Evolutionary conservation across 257 asterid genomes (phyloP).

Genomic region (Ehretia macrophylla): DNA sequence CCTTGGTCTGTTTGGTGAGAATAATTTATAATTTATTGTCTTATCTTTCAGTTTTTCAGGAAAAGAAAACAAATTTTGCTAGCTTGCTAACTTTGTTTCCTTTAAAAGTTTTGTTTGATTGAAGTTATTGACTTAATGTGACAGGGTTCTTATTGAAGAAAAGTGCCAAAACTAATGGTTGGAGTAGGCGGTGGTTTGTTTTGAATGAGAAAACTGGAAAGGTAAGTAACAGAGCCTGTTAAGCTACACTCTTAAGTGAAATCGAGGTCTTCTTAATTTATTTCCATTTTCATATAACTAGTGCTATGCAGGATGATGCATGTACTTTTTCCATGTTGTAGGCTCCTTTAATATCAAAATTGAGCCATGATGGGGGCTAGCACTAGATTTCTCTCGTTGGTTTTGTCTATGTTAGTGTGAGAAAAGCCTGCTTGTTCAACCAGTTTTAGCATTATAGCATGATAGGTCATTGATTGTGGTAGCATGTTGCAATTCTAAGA

Average conservation of each 20-base stretch:
- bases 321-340: not conserved
- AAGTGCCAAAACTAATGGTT: conserved; percentile 80
- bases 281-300: not conserved
- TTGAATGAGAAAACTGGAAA: conserved; percentile 94
- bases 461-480: not conserved
- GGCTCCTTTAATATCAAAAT: not conserved
- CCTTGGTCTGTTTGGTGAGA: too few species aligned
- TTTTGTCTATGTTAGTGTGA: not conserved
- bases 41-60: not conserved
- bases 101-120: not conserved
- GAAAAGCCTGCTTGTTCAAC: not conserved
- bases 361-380: not conserved
- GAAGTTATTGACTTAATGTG: not conserved
- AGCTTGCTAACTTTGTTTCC: not conserved
- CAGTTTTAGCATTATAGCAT: not conserved
- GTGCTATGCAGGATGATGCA: too few species aligned
- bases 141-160: conserved; percentile 87
- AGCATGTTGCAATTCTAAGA: not conserved
- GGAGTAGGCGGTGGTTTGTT: conserved; percentile 98
- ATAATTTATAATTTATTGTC: not conserved
- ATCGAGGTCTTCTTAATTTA: too few species aligned
- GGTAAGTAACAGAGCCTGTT: conserved; percentile 37
- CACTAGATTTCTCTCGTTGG: not conserved
- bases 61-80: not conserved
- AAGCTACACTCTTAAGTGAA: not conserved